phyloP scores from a whole-genome alignment of 441 rosid genomes.

The Geranium incanum region DNA sequence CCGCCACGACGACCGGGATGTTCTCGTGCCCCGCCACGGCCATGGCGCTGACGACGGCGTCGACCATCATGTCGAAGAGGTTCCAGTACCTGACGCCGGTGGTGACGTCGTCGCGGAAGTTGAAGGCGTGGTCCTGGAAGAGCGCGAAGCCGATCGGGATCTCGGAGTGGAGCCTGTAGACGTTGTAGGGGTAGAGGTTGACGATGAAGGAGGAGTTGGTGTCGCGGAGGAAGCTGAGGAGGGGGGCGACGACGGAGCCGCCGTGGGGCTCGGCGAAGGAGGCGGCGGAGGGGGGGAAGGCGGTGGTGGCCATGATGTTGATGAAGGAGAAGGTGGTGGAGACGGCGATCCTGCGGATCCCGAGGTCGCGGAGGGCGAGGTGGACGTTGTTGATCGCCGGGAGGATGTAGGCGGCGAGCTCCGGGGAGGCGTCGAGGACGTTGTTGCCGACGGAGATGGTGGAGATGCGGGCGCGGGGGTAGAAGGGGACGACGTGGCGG shows the following conservation, averaged over 20 bases:
- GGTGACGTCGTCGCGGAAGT: conserved; percentile 61
- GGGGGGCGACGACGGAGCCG: conserved; percentile 48
- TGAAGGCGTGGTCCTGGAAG: conserved; percentile 62
- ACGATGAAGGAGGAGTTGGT: conserved; percentile 70
- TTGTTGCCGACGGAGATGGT: conserved; percentile 71
- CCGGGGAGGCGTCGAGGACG: conserved; percentile 35
- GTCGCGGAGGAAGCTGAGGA: conserved; percentile 50
- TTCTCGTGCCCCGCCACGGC: conserved; percentile 69
- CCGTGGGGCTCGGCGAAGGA: conserved; percentile 57
- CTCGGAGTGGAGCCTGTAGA: conserved; percentile 51
- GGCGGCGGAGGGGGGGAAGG: conserved; percentile 78
- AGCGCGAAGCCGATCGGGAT: conserved; percentile 75
- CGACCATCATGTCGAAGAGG: conserved; percentile 82
- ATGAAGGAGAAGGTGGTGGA: conserved; percentile 82
- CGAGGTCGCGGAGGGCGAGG: conserved; percentile 44
- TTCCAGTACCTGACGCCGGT: conserved; percentile 75
- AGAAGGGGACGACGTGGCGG: conserved; percentile 61
- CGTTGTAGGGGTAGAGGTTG: conserved; percentile 67
- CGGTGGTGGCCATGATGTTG: conserved; percentile 44
- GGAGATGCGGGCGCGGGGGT: conserved; percentile 64
- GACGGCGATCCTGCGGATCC: conserved; percentile 46
- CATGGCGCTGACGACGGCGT: conserved; percentile 54
- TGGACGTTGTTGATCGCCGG: conserved; percentile 58
- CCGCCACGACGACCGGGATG: conserved; percentile 60
- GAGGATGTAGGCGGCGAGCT: conserved; percentile 41